phyloP scores from a whole-genome alignment of 1,284 basidiomycete genomes.

The Trichosporon sp. region DNA sequence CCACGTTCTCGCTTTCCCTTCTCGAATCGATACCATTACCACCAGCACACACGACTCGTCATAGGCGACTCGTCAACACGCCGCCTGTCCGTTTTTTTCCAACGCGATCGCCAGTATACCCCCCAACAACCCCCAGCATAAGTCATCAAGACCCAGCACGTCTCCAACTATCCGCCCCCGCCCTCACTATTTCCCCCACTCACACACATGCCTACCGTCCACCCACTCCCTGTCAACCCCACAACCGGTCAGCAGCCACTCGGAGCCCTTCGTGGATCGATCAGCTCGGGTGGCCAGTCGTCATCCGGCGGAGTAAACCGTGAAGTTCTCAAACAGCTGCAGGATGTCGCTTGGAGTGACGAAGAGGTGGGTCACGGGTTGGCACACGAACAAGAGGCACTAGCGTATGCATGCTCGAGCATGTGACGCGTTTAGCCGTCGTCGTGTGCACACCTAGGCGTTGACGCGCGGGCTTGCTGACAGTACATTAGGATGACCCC shows the following conservation, averaged over 20 bases:
- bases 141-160: constrained; percentile 7
- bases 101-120: constrained; percentile 18
- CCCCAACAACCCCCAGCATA: background rate
- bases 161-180: background rate
- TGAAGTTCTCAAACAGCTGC: constrained; percentile 65
- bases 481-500: constrained; percentile 75
- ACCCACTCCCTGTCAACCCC: constrained; percentile 53
- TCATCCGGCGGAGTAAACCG: constrained; percentile 49
- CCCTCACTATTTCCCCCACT: constrained; percentile 20
- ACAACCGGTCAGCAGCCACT: constrained; percentile 53
- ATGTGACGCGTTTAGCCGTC: background rate
- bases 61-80: constrained; percentile 4
- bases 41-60: background rate
- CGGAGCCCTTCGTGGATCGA: constrained; percentile 34
- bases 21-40: constrained; percentile 2
- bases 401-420: background rate
- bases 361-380: constrained; percentile 65
- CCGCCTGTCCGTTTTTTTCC: constrained; percentile 18
- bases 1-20: constrained; percentile 11
- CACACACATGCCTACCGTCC: constrained; percentile 38
- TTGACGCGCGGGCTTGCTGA: constrained; percentile 16
- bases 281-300: constrained; percentile 34
- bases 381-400: background rate
- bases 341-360: constrained; percentile 98
- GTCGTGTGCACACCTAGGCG: background rate